phyloP scores from a whole-genome alignment of 2,329 filamentous ascomycete species.

The Tothia fuscella region DNA sequence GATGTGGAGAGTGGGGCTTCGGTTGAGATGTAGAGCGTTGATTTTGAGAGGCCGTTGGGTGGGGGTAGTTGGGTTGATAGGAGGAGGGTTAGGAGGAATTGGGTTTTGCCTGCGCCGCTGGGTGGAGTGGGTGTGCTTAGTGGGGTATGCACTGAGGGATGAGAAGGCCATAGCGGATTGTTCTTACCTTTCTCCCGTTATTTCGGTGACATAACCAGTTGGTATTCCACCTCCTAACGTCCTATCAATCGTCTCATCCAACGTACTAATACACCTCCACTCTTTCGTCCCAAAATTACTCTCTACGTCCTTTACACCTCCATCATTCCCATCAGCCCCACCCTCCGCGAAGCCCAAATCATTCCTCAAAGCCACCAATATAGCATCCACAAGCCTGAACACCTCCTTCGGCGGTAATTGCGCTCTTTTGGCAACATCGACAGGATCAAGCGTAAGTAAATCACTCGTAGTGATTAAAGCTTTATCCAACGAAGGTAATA shows the following conservation, averaged over 20 bases:
- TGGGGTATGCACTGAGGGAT: conserved; percentile 11
- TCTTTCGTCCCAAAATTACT: neutral
- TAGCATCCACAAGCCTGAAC: conserved; percentile 55
- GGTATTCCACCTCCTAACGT: conserved; percentile 69
- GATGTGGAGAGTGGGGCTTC: conserved; percentile 74
- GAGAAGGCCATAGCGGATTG: conserved; percentile 11
- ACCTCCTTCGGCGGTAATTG: conserved; percentile 71
- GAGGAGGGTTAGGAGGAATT: conserved; percentile 75
- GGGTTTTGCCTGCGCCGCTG: conserved; percentile 85
- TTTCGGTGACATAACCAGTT: conserved; percentile 70
- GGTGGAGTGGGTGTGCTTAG: neutral
- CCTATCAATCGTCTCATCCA: conserved; percentile 61
- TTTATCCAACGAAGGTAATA: conserved; percentile 70
- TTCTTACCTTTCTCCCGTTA: conserved; percentile 72
- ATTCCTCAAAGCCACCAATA: conserved; percentile 53
- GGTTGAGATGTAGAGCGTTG: conserved; percentile 88
- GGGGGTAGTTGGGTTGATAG: conserved; percentile 72
- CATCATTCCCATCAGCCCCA: too few species aligned
- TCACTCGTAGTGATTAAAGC: conserved; percentile 69
- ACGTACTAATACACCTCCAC: conserved; percentile 54
- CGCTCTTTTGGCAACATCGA: conserved; percentile 76
- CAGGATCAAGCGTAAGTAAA: conserved; percentile 69
- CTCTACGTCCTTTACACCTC: neutral
- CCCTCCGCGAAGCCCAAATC: too few species aligned
- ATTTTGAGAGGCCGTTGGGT: conserved; percentile 56